Evolutionary conservation across 2,329 filamentous ascomycete genomes (phyloP).

Genomic region (Basipetospora chlamydospora): DNA sequence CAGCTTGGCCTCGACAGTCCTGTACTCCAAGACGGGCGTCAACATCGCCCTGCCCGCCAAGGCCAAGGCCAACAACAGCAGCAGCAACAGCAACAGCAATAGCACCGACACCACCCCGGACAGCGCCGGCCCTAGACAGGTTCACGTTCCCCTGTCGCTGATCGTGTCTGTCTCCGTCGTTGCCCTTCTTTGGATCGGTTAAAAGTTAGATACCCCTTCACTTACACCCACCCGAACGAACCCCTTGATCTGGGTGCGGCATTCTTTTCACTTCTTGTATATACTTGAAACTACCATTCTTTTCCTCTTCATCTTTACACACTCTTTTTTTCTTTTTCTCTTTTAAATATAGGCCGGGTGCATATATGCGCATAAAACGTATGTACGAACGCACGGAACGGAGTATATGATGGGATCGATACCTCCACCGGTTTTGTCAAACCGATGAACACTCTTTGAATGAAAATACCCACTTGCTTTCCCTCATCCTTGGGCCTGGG

Average conservation of each 20-base stretch:
- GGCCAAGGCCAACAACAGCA: neutral
- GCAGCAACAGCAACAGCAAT: too few relatives aligned
- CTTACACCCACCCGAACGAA: too few relatives aligned
- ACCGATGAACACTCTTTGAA: too few relatives aligned
- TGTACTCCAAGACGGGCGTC: neutral
- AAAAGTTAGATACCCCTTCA: neutral
- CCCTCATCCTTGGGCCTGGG: too few relatives aligned
- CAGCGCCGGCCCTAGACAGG: slow-evolving; percentile 1
- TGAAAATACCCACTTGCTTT: too few relatives aligned
- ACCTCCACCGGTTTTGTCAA: too few relatives aligned
- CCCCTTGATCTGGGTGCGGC: neutral
- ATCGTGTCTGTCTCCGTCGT: slow-evolving; percentile 1
- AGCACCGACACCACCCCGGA: too few relatives aligned
- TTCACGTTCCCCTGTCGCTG: neutral
- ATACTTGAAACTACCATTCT: slow-evolving; percentile 1
- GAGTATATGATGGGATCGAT: too few relatives aligned
- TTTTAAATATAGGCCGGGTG: neutral
- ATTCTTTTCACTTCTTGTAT: slow-evolving; percentile 1
- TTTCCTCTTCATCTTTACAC: neutral
- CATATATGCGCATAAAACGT: neutral
- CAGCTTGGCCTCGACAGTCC: neutral
- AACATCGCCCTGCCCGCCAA: neutral
- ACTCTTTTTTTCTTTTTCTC: neutral
- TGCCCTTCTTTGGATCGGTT: slow-evolving; percentile 1
- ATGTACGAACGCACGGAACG: too few relatives aligned